Base-by-base conservation (phyloP, 306 rosid genomes). In the Gleditsia sinensis region DNA sequence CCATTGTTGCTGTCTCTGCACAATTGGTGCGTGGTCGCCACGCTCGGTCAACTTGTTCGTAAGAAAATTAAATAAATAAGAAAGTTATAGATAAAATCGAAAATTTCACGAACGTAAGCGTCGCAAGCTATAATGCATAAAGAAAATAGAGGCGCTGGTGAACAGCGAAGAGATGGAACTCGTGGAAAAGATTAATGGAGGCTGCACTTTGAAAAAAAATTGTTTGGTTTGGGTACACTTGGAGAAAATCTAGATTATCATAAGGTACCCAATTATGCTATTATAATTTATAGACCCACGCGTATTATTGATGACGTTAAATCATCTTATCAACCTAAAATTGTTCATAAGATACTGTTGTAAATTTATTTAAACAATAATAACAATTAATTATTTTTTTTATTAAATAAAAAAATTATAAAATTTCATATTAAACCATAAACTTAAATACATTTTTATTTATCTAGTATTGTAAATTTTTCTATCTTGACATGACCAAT, bases 1-100 rank as follows among this genome's bases (percentile, higher is more conserved):
- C 3, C 46, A 67, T 4, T 4, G 5, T 3, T 27, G 25, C n/a
- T 80, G 83, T 70, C 81, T 42, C 20, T 28, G 0, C 30, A 3
- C 40, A 67, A 83, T 85, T 79, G 67, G 85, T 71, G 69, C 82
- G 70, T 80, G 78, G 3, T 36, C 5, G 9, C n/a, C 13, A 61
- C 48, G 67, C 48, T 6, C 39, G 7, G 2, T 19, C 4, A 62
- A 62, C 5, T 28, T 4, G 2, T 4, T 28, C 32, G 3, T 28
- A 2, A 28, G 4, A 28, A 28, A 1, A 4, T 28, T 28, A 28
- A 28, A 28, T 1, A 1, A 28, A 28, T 28, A 28, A 1, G 2
- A 28, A 28, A n/a, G 4, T 28, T 28, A 1, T 28, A 28, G 2
- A 4, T 28, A 28, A 28, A 28, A 1, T 28, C 2, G 32, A 28